Evolutionary conservation across 169 alveolate genomes (phyloP).

Genomic region (Perkinsus olseni): DNA sequence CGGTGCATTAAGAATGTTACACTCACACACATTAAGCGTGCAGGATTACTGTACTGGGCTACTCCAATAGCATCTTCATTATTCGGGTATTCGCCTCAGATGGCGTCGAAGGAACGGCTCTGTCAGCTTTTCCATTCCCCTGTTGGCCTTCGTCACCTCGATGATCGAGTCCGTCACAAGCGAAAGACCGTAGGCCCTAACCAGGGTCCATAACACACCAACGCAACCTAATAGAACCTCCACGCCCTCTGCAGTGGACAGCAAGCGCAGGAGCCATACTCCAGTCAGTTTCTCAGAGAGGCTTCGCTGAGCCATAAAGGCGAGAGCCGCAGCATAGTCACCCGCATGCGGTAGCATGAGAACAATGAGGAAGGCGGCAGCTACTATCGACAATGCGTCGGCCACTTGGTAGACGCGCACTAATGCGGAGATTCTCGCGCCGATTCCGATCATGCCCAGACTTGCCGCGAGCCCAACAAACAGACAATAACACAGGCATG

Average conservation of each 20-base stretch:
- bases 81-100: not conserved
- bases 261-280: not conserved
- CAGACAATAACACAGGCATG: not conserved
- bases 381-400: not conserved
- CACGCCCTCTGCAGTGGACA: not conserved
- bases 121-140: not conserved
- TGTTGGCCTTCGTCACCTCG: not conserved
- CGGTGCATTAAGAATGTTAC: no score
- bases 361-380: not conserved
- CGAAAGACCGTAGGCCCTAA: not conserved
- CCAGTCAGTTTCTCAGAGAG: not conserved
- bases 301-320: not conserved
- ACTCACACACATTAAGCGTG: no score
- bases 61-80: not conserved
- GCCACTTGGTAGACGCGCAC: not conserved
- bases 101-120: not conserved
- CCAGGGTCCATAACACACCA: not conserved
- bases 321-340: not conserved
- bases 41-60: not conserved
- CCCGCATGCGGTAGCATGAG: not conserved
- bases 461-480: not conserved
- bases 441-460: not conserved
- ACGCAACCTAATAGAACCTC: not conserved
- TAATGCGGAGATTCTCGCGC: not conserved
- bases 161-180: not conserved